A percentile compares a stretch with the other conserved stretches of the same genome.
Evolutionary conservation across 768 basidiomycete genomes (phyloP).

Genomic region (Russula vinacea): DNA sequence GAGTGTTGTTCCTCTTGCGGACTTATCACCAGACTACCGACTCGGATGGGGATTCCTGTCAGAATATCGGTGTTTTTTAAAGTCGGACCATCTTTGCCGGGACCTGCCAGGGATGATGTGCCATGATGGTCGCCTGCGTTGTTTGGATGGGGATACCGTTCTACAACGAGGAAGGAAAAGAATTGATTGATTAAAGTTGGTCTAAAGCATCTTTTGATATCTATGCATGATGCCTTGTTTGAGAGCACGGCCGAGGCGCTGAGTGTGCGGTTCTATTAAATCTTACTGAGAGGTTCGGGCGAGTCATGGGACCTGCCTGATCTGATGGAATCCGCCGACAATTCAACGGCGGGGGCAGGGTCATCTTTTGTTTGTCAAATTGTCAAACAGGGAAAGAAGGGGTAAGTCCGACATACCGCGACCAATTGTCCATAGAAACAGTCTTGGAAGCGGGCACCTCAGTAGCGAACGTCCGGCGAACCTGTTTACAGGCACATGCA

Average conservation of each 20-base stretch:
- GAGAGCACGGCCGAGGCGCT: background rate
- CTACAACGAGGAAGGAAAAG: background rate
- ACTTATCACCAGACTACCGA: background rate
- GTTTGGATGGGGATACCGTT: background rate
- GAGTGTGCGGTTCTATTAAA: background rate
- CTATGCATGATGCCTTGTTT: background rate
- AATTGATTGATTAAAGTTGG: background rate
- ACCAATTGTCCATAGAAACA: background rate
- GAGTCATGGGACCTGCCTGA: background rate
- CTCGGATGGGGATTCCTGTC: background rate
- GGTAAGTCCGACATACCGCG: background rate
- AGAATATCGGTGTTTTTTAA: background rate
- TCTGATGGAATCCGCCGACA: background rate
- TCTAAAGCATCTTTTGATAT: no score
- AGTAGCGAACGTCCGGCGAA: background rate
- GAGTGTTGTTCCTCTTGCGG: background rate
- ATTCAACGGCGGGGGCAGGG: background rate
- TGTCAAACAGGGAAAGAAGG: background rate
- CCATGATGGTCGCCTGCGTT: background rate
- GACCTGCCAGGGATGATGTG: background rate
- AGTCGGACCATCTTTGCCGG: background rate
- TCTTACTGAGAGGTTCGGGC: background rate
- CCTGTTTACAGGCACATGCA: background rate
- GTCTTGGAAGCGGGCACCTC: slow-evolving; percentile 2
- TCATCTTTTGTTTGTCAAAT: no score